phyloP scores from a whole-genome alignment of 2,329 filamentous ascomycete genomes.

The Alternaria metachromatica region DNA sequence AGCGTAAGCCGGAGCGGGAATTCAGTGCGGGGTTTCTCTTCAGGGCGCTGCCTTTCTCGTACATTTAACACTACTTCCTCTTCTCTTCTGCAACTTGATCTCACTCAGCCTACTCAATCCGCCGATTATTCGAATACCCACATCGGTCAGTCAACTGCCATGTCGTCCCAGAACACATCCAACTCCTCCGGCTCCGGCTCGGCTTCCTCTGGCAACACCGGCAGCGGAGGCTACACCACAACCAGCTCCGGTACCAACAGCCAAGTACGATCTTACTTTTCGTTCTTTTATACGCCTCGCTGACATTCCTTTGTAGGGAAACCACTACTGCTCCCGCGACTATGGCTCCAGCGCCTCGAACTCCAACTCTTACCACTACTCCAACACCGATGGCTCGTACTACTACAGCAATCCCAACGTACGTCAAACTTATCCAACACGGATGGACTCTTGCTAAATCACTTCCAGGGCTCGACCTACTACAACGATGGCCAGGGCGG shows the following conservation, averaged over 20 bases:
- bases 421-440: neutral
- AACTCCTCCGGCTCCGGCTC: slow-evolving; percentile 18
- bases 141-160: neutral
- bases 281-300: neutral
- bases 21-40: neutral
- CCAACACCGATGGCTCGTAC: slow-evolving; percentile 44
- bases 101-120: neutral
- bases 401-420: slow-evolving; percentile 48
- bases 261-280: slow-evolving; percentile 15
- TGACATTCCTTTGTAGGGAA: slow-evolving; percentile 36
- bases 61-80: neutral
- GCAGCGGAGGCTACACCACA: slow-evolving; percentile 42
- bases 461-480: slow-evolving; percentile 42
- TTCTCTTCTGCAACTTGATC: neutral
- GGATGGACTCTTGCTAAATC: neutral
- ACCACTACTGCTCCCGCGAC: slow-evolving; percentile 51
- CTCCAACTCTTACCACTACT: slow-evolving; percentile 51
- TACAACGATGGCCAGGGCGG: slow-evolving; percentile 46
- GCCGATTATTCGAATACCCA: neutral
- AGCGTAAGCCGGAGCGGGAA: neutral
- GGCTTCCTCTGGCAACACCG: slow-evolving; percentile 11
- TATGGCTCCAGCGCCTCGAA: slow-evolving; percentile 46
- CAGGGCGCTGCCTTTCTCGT: neutral
- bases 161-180: neutral
- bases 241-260: slow-evolving; percentile 52